Base-by-base conservation (phyloP, 306 rosid species). In the Prunus davidiana region DNA sequence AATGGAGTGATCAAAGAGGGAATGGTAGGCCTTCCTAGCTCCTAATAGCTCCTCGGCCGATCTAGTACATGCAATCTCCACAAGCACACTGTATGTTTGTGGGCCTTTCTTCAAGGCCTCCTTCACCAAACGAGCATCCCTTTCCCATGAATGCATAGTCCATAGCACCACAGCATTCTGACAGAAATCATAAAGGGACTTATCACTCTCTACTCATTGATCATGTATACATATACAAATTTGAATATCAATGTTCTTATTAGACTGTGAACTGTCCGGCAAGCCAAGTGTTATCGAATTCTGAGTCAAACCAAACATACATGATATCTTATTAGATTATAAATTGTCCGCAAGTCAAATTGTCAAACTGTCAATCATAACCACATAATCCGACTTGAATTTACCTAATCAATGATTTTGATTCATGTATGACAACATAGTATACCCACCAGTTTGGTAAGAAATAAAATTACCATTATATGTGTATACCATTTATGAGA, bases 131-230 rank as follows among this genome's bases (percentile, higher is more conserved):
- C 96, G 96, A 12, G 99, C 99, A 79, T 95, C 99, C 63, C 97
- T 86, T 83, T 95, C 99, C 98, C 97, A 95, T 46, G 98, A 97
- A 79, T 95, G 98, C 93, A 91, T 92, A 14, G 89, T 72, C 99
- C 99, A 91, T 38, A 87, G 71, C 57, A 92, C 93, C 82, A 88
- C 88, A 32, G 97, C 96, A 70, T 87, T 89, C 98, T 95, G 82
- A 76, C 58, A 38, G 15, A 0, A 15, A 2, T 25, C 51, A 56
- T 0, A 45, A 60, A 27, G 46, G 5, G 19, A 24, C 56, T 73
- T 27, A 58, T 72, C 12, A 9, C 50, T 51, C 28, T 19, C 18
- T 69, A 20, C 10, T 58, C n/a, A 27, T 15, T 62, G 8, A 52
- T 52, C 57, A 52, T 16, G 56, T 51, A 51, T 38, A 6, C 51